These are phyloP conservation scores for Saitozyma podzolica DNA, from an alignment of 768 basidiomycete species.

Conservation along the genomic window DNA sequence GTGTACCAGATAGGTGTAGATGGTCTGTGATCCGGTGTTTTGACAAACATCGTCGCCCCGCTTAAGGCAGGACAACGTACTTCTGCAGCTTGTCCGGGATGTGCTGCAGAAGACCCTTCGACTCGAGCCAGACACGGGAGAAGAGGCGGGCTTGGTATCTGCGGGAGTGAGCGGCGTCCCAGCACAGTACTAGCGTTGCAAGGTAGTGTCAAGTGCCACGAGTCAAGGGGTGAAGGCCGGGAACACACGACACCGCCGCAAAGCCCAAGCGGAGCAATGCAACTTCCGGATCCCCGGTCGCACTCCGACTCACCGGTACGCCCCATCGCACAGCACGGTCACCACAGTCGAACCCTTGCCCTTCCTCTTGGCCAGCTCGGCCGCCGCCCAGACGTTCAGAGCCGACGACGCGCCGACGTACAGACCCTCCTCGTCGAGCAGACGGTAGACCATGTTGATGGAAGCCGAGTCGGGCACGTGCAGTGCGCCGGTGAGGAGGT, in stretches of 20 bases:
- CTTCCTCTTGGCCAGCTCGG: slow-evolving; percentile 77
- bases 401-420: slow-evolving; percentile 94
- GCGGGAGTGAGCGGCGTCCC: background rate
- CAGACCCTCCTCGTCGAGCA: slow-evolving; percentile 86
- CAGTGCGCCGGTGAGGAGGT: slow-evolving; percentile 76
- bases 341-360: slow-evolving; percentile 81
- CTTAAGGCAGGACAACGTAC: slow-evolving; percentile 70
- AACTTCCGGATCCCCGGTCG: background rate
- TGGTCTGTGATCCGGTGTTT: background rate
- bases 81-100: slow-evolving; percentile 84
- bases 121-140: slow-evolving; percentile 84
- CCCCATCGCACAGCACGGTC: slow-evolving; percentile 91
- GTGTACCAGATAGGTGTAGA: background rate
- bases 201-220: too few relatives aligned
- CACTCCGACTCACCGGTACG: slow-evolving; percentile 66
- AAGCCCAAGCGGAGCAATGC: background rate
- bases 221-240: too few relatives aligned
- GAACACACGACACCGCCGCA: too few relatives aligned
- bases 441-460: slow-evolving; percentile 88
- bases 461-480: slow-evolving; percentile 84
- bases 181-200: background rate
- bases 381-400: slow-evolving; percentile 90
- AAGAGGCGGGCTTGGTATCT: slow-evolving; percentile 89
- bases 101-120: slow-evolving; percentile 71
- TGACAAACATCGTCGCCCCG: background rate